Evolutionary conservation across 83 land plant genomes (phyloP).

Genomic region (Picea mariana): DNA sequence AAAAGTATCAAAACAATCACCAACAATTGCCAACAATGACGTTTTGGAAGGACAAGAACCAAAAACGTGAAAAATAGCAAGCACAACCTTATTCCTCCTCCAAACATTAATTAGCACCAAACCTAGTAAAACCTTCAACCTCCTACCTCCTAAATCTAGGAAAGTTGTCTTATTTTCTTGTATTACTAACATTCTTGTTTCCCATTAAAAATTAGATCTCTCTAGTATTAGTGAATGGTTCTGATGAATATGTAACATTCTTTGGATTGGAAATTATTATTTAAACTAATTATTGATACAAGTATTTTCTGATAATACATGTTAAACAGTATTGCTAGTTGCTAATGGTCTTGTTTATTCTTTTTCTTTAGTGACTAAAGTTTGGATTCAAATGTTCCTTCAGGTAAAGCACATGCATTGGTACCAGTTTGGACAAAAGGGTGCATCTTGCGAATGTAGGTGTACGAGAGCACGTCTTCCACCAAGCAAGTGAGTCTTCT

Average conservation of each 20-base stretch:
- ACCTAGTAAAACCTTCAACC: not conserved
- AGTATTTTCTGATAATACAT: not conserved
- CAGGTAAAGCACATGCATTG: conserved; percentile 77
- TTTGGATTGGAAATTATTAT: not conserved
- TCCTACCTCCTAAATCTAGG: not conserved
- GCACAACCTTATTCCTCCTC: not conserved
- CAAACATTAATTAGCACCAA: not conserved
- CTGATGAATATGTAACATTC: not conserved
- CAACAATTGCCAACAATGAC: too few relatives aligned
- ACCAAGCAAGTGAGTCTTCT: conserved; percentile 52
- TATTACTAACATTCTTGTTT: too few relatives aligned
- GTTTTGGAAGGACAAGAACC: not conserved
- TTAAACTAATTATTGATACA: too few relatives aligned
- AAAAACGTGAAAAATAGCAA: not conserved
- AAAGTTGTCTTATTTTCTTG: not conserved
- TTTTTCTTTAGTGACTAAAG: not conserved
- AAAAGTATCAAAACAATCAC: not conserved
- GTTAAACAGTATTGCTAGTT: not conserved
- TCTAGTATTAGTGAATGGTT: not conserved
- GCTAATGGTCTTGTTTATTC: not conserved
- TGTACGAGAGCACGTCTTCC: conserved; percentile 64
- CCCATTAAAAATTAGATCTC: too few relatives aligned
- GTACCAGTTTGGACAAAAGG: conserved; percentile 48
- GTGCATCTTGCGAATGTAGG: conserved; percentile 69
- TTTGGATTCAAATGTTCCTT: conserved; percentile 2